Percentiles rank a stretch among this genome's conserved stretches.
These are phyloP conservation scores for Lasiodiplodia hormozganensis DNA, from an alignment of 2,329 filamentous ascomycete genomes.

Conservation along the genomic window DNA sequence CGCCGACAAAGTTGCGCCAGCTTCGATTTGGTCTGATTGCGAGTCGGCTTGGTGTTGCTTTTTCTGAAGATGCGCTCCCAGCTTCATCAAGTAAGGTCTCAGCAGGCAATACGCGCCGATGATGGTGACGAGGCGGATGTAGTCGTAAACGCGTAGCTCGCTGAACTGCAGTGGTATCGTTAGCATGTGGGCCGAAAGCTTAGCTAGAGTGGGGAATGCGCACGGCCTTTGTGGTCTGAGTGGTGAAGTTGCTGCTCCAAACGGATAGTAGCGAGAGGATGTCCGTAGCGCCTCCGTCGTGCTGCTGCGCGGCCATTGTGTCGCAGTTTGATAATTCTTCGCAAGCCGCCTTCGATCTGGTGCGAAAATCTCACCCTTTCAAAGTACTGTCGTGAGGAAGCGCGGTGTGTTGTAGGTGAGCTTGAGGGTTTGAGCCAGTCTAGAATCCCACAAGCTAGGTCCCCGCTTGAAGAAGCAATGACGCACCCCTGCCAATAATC, in stretches of 20 bases:
- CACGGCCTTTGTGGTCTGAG: conserved; percentile 32
- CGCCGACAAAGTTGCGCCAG: conserved; percentile 42
- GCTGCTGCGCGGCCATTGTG: conserved; percentile 9
- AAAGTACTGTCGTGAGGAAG: background rate
- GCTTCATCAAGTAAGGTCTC: conserved; percentile 75
- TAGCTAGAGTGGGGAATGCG: conserved; percentile 9
- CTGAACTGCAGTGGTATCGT: conserved; percentile 46
- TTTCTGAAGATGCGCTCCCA: conserved; percentile 68
- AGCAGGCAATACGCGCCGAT: conserved; percentile 74
- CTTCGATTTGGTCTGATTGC: conserved; percentile 41
- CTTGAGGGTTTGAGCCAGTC: background rate
- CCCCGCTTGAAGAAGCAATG: background rate
- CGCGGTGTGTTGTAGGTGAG: conserved; percentile 2
- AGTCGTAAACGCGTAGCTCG: conserved; percentile 53
- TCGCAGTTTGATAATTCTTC: background rate
- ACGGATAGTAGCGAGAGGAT: conserved; percentile 37
- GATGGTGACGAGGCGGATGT: conserved; percentile 73
- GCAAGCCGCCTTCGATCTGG: background rate
- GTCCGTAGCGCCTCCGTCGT: conserved; percentile 22
- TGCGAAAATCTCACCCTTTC: background rate
- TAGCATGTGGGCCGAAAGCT: background rate
- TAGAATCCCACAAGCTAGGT: background rate
- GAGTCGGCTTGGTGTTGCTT: conserved; percentile 64
- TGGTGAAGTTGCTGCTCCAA: conserved; percentile 45
- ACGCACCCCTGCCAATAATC: conserved; percentile 3